Percentiles rank a stretch among this genome's conserved stretches.
phyloP scores from a whole-genome alignment of 2,329 filamentous ascomycete genomes.

The Albifimbria verrucaria region DNA sequence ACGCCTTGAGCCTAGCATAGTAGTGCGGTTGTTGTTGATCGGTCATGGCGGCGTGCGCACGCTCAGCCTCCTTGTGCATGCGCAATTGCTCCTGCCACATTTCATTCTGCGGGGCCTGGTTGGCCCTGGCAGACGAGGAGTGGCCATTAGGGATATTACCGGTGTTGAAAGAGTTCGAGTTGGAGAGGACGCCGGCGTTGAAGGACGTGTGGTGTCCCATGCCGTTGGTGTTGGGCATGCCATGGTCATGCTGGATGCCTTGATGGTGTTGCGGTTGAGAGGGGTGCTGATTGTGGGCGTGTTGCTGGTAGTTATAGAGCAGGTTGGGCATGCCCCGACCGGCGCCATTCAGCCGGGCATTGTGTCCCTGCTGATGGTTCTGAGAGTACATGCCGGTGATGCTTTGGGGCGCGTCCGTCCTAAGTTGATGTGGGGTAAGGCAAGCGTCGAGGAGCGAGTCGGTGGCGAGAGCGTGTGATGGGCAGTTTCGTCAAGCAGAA shows the following conservation, averaged over 20 bases:
- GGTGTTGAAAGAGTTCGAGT: slow-evolving; percentile 57
- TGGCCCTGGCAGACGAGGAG: slow-evolving; percentile 41
- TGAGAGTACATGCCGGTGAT: slow-evolving; percentile 67
- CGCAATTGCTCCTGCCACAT: slow-evolving; percentile 90
- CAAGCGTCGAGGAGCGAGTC: slow-evolving; percentile 26
- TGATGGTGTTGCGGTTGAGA: slow-evolving; percentile 64
- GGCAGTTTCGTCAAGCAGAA: slow-evolving; percentile 11
- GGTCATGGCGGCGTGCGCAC: slow-evolving; percentile 67
- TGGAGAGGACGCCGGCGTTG: slow-evolving; percentile 50
- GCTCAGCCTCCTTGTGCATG: slow-evolving; percentile 73
- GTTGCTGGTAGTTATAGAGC: slow-evolving; percentile 67
- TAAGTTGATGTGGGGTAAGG: slow-evolving; percentile 13
- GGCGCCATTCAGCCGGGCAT: slow-evolving; percentile 66
- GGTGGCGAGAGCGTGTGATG: slow-evolving; percentile 17
- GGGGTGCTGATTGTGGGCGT: slow-evolving; percentile 59
- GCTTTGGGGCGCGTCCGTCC: slow-evolving; percentile 13
- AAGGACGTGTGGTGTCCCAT: slow-evolving; percentile 41
- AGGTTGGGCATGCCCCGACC: slow-evolving; percentile 58
- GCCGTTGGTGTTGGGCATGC: slow-evolving; percentile 50
- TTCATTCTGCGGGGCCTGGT: slow-evolving; percentile 54
- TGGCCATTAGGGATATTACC: slow-evolving; percentile 57
- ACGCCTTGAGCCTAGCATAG: slow-evolving; percentile 69
- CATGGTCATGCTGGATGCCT: slow-evolving; percentile 56
- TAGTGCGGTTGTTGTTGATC: slow-evolving; percentile 64
- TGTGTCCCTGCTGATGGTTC: slow-evolving; percentile 68